A percentile compares a stretch with the other conserved stretches of the same genome.
Evolutionary conservation across 805 yeast genomes (phyloP).

Genomic region (Wickerhamomyces chaumierensis): DNA sequence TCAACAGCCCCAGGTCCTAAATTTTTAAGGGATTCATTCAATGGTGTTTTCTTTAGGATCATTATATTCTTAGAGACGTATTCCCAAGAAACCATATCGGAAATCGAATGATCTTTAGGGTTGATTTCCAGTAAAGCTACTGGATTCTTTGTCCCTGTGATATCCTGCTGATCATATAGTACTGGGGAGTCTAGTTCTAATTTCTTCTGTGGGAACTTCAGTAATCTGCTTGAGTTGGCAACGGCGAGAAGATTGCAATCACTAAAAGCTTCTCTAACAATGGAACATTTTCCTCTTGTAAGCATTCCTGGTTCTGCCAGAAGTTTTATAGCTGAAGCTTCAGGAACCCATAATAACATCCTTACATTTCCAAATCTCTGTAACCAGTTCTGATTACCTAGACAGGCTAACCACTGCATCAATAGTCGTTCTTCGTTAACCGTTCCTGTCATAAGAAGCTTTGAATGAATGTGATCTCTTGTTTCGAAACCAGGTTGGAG

Average conservation of each 20-base stretch:
- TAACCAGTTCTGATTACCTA: slow-evolving; percentile 63
- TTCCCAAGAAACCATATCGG: slow-evolving; percentile 48
- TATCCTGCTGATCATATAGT: slow-evolving; percentile 3
- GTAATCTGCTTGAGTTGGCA: slow-evolving; percentile 16
- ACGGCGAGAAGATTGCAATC: slow-evolving; percentile 47
- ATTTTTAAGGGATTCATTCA: slow-evolving; percentile 34
- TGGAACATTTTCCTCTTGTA: slow-evolving; percentile 49
- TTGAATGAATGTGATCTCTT: slow-evolving; percentile 35
- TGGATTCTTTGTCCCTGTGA: slow-evolving; percentile 14
- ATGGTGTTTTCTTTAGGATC: slow-evolving; percentile 32
- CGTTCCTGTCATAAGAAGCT: slow-evolving; percentile 48
- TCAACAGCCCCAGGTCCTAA: slow-evolving; percentile 73
- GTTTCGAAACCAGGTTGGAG: slow-evolving; percentile 27
- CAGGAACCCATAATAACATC: slow-evolving; percentile 59
- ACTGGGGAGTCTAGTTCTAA: slow-evolving; percentile 20
- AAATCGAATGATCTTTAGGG: slow-evolving; percentile 30
- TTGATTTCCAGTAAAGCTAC: slow-evolving; percentile 43
- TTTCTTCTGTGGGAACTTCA: slow-evolving; percentile 11
- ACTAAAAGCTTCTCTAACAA: slow-evolving; percentile 54
- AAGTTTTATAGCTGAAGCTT: slow-evolving; percentile 48
- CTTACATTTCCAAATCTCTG: slow-evolving; percentile 63
- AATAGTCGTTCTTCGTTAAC: slow-evolving; percentile 55
- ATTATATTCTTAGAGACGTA: slow-evolving; percentile 53
- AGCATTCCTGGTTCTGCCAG: slow-evolving; percentile 41
- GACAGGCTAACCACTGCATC: slow-evolving; percentile 66